These are phyloP conservation scores for Candida insectorum DNA, from an alignment of 805 yeast species.

Conservation along the genomic window DNA sequence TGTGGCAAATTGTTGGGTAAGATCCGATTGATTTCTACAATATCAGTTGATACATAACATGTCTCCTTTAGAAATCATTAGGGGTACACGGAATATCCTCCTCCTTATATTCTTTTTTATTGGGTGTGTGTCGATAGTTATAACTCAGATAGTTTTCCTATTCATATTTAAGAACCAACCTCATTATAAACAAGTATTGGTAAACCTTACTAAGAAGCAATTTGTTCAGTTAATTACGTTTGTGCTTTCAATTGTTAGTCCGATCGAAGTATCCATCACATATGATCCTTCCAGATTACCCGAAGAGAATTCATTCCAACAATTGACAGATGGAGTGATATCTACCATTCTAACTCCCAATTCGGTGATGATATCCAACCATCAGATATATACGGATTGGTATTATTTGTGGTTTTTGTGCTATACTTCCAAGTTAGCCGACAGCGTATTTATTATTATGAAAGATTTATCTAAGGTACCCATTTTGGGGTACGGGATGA, in stretches of 20 bases:
- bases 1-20: no score
- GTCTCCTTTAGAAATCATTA: no score
- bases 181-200: constrained; percentile 33
- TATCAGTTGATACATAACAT: no score
- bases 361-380: constrained; percentile 77
- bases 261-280: constrained; percentile 51
- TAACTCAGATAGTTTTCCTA: constrained; percentile 8
- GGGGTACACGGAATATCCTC: constrained; percentile 2
- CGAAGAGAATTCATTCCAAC: constrained; percentile 21
- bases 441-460: constrained; percentile 66
- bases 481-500: constrained; percentile 83
- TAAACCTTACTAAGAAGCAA: constrained; percentile 54
- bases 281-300: constrained; percentile 33
- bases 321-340: constrained; percentile 22
- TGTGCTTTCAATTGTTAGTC: constrained; percentile 48
- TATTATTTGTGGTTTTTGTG: constrained; percentile 82
- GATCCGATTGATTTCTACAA: no score
- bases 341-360: constrained; percentile 40
- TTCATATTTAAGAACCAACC: constrained; percentile 26
- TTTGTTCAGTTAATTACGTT: constrained; percentile 56
- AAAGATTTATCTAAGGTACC: constrained; percentile 79
- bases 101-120: constrained; percentile 6
- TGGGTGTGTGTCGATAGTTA: constrained; percentile 9
- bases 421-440: constrained; percentile 63
- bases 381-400: constrained; percentile 96